phyloP scores from a whole-genome alignment of 164 flowering plant species.

The Magnolia kwangsiensis region DNA sequence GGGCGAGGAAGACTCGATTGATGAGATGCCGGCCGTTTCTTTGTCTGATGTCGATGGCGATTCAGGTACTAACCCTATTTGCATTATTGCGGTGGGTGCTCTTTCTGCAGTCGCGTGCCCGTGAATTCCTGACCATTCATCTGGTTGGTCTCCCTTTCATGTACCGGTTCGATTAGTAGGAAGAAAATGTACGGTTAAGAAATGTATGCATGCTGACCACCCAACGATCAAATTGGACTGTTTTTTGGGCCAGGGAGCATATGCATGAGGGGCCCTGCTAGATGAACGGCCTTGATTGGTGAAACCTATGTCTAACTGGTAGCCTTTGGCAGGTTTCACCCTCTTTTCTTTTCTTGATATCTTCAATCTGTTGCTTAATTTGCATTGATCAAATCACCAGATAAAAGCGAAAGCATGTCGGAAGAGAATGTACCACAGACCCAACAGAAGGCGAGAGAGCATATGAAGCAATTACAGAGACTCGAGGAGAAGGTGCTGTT shows the following conservation, averaged over 20 bases:
- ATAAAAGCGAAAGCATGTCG: constrained; percentile 1
- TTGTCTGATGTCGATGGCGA: not conserved
- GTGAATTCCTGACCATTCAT: not conserved
- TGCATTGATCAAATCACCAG: not conserved
- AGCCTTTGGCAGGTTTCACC: not conserved
- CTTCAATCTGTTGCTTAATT: not conserved
- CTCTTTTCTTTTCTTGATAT: not conserved
- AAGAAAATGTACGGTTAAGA: not conserved
- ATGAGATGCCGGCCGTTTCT: not conserved
- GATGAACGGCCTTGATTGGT: not conserved
- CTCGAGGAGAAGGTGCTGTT: constrained; percentile 53
- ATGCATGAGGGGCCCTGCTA: not conserved
- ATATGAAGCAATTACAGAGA: constrained; percentile 46
- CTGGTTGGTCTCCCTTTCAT: not conserved
- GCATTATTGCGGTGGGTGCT: too few species aligned
- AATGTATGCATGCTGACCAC: not conserved
- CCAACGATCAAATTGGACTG: not conserved
- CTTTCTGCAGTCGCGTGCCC: not conserved
- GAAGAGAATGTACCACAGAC: constrained; percentile 13
- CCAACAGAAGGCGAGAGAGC: constrained; percentile 38
- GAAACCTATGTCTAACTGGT: too few species aligned
- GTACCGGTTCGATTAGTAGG: not conserved
- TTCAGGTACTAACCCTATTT: not conserved
- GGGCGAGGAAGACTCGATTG: not conserved
- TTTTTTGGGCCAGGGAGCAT: not conserved